Evolutionary conservation across 805 yeast genomes (phyloP).

Genomic region (Ogataea henricii): DNA sequence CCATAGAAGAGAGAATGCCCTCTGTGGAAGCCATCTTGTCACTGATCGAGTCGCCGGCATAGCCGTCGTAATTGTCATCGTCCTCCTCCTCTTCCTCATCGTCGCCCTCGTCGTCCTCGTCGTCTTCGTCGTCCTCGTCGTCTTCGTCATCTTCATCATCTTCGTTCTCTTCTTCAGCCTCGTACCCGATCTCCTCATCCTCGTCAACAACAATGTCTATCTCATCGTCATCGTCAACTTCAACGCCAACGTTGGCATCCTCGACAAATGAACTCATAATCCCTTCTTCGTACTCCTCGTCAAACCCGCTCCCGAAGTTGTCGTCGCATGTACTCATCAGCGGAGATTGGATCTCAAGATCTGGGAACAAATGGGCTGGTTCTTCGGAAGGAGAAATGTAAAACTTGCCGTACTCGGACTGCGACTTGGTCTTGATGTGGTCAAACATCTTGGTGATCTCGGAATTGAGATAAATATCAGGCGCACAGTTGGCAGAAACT

Average conservation of each 20-base stretch:
- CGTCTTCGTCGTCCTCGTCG: slow-evolving; percentile 1
- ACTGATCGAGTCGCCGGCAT: neutral
- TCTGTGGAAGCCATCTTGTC: slow-evolving; percentile 3
- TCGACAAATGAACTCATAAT: slow-evolving; percentile 23
- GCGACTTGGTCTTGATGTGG: slow-evolving; percentile 10
- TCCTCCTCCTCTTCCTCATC: neutral
- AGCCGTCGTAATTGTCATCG: neutral
- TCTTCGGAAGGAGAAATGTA: slow-evolving; percentile 16
- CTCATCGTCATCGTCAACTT: neutral
- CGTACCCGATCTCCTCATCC: neutral
- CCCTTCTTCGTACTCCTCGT: slow-evolving; percentile 8
- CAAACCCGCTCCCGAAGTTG: neutral
- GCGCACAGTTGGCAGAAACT: slow-evolving; percentile 11
- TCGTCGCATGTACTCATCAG: slow-evolving; percentile 11
- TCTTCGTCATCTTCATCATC: neutral
- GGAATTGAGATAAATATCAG: slow-evolving; percentile 24
- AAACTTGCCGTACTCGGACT: slow-evolving; percentile 17
- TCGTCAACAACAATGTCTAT: neutral
- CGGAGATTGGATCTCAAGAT: slow-evolving; percentile 18
- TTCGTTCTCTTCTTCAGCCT: neutral
- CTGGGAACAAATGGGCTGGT: slow-evolving; percentile 18
- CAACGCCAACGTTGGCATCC: slow-evolving; percentile 11
- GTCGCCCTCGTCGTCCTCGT: slow-evolving; percentile 2
- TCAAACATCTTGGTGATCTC: slow-evolving; percentile 22
- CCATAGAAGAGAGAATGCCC: slow-evolving; percentile 3